Evolutionary conservation across 768 basidiomycete genomes (phyloP).

Genomic region (Tephrocybe rancida): DNA sequence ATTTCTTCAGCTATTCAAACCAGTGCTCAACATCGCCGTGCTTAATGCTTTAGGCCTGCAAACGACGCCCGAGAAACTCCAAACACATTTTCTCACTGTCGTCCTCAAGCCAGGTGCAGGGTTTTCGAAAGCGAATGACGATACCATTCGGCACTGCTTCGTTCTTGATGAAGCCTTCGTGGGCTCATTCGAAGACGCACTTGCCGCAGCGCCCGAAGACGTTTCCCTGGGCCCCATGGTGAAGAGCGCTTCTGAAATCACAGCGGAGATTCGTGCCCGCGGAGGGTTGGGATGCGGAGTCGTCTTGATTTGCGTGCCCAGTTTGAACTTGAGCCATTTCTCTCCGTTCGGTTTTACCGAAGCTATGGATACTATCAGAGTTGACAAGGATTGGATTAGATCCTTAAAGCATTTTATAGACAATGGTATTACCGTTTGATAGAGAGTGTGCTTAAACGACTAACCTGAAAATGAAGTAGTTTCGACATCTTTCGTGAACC

Average conservation of each 20-base stretch:
- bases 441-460: not conserved
- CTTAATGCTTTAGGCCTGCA: constrained; percentile 1
- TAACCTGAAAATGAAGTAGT: too few species aligned
- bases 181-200: not conserved
- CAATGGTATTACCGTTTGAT: not conserved
- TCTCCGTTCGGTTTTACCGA: not conserved
- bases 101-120: not conserved
- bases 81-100: not conserved
- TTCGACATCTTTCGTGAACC: too few species aligned
- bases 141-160: not conserved
- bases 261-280: not conserved
- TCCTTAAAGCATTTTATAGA: not conserved
- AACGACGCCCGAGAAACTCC: not conserved
- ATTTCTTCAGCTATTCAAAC: constrained; percentile 1
- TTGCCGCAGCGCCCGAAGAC: not conserved
- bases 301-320: not conserved
- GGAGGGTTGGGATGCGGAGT: constrained; percentile 1
- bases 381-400: not conserved
- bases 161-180: not conserved
- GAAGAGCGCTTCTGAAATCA: not conserved
- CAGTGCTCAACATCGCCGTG: not conserved
- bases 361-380: not conserved
- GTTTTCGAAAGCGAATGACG: not conserved
- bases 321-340: not conserved
- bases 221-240: not conserved